phyloP scores from a whole-genome alignment of 768 basidiomycete genomes.

The Hericium alpestre region DNA sequence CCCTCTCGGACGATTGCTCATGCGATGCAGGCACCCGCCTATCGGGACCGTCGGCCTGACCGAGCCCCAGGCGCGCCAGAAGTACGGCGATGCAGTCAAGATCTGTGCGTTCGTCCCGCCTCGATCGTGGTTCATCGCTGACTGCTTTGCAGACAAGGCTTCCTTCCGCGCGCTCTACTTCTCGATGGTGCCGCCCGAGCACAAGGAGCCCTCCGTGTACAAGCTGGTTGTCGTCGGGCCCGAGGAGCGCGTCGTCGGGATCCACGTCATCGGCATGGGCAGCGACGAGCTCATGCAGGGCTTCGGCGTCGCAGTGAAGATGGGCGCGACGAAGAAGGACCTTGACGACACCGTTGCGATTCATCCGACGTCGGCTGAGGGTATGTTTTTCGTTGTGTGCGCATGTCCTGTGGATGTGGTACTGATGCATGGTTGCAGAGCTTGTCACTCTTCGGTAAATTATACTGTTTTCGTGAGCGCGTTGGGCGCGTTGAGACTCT shows the following conservation, averaged over 20 bases:
- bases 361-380: conserved; percentile 80
- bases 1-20: not conserved
- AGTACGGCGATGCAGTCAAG: conserved; percentile 84
- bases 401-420: not conserved
- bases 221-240: conserved; percentile 81
- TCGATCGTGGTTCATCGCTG: conserved; percentile 2
- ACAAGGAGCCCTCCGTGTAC: conserved; percentile 93
- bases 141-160: conserved; percentile 50
- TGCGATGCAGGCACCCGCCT: conserved; percentile 66
- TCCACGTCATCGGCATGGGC: conserved; percentile 86
- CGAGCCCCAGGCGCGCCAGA: conserved; percentile 78
- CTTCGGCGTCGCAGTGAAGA: conserved; percentile 94
- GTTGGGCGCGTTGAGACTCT: no score
- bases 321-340: conserved; percentile 81
- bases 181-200: conserved; percentile 78
- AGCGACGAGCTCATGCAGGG: conserved; percentile 95
- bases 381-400: conserved; percentile 28
- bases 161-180: conserved; percentile 83
- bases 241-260: conserved; percentile 92
- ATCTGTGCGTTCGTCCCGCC: conserved; percentile 53
- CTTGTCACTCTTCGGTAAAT: conserved; percentile 44
- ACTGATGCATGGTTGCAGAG: conserved; percentile 26
- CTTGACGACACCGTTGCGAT: conserved; percentile 87
- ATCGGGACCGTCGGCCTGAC: conserved; percentile 94
- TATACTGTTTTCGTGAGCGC: no score